These are phyloP conservation scores for Rosa rugosa DNA, from an alignment of 306 rosid species.

Conservation along the genomic window DNA sequence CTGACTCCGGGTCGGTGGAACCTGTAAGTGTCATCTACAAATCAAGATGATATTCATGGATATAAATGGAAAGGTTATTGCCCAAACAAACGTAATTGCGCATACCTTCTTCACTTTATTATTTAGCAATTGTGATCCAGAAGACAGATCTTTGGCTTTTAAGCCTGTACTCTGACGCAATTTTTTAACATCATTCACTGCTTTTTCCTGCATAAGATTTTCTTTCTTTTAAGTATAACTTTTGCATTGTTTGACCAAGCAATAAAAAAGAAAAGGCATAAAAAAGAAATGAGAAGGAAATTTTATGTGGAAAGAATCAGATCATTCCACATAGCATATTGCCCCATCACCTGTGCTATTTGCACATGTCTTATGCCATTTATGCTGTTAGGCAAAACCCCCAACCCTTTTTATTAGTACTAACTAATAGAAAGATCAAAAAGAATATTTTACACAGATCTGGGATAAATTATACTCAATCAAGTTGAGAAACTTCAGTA, in stretches of 20 bases:
- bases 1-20: slow-evolving; percentile 35
- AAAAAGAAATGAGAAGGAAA: background rate
- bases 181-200: slow-evolving; percentile 39
- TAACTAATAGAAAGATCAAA: background rate
- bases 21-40: slow-evolving; percentile 31
- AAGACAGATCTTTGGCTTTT: slow-evolving; percentile 41
- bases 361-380: background rate
- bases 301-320: background rate
- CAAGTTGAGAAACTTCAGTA: background rate
- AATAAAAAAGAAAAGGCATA: background rate
- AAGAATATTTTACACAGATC: background rate
- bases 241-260: background rate
- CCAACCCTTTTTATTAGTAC: background rate
- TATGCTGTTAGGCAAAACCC: background rate
- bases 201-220: slow-evolving; percentile 45
- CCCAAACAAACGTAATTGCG: slow-evolving; percentile 7
- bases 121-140: slow-evolving; percentile 33
- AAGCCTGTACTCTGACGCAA: slow-evolving; percentile 35
- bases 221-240: background rate
- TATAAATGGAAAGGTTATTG: background rate
- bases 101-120: slow-evolving; percentile 52
- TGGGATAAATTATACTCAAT: background rate
- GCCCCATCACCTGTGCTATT: background rate
- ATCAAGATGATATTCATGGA: background rate
- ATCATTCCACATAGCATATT: background rate